Evolutionary conservation across 371 early-diverging fungal species (phyloP), one percentile per base, ranked within the genome.

Genomic region (Funneliformis caledonium): DNA sequence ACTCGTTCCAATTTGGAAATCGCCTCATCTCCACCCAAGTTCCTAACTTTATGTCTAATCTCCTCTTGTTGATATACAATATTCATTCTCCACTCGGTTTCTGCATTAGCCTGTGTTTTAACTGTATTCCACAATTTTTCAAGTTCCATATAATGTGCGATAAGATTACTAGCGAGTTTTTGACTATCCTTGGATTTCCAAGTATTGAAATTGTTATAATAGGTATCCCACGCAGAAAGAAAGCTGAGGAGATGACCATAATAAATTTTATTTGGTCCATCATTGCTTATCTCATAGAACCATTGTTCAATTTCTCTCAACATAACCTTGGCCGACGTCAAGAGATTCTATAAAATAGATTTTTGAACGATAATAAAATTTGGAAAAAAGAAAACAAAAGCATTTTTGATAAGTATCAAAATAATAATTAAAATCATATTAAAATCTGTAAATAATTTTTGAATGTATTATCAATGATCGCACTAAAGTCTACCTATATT

Each of bases 131-230:
- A 92, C 1, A 95, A 83, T 2, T 88, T 85, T 42, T 91, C 92
- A 7, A 94, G 86, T 72, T 94, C 93, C 47, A 93, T 82, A 76
- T 88, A 94, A 83, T 95, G 94, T 2, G 85, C 83, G 52, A 91
- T 89, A 82, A 94, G 86, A 69, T 88, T 90, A 37, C 87, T 85
- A 6, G 92, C 81, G 11, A 94, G 83, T 72, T 91, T 86, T 62
- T 87, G 83, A 22, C 88, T 88, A 83, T 95, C 95, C 52, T 85
- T 83, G 45, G 86, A 81, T 83, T 95, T 95, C 94, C 94, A 94
- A 11, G 85, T 83, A 79, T 93, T 90, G 83, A 94, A 94, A 33
- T 88, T 82, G 16, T 83, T 81, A 82, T 89, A 90, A 83, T 89
- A 95, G 5, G 82, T 82, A 48, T 85, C 83, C 90, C 90, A 94